Evolutionary conservation across 1,284 basidiomycete species (phyloP).

Genomic region (Rhodotorula glutinis): DNA sequence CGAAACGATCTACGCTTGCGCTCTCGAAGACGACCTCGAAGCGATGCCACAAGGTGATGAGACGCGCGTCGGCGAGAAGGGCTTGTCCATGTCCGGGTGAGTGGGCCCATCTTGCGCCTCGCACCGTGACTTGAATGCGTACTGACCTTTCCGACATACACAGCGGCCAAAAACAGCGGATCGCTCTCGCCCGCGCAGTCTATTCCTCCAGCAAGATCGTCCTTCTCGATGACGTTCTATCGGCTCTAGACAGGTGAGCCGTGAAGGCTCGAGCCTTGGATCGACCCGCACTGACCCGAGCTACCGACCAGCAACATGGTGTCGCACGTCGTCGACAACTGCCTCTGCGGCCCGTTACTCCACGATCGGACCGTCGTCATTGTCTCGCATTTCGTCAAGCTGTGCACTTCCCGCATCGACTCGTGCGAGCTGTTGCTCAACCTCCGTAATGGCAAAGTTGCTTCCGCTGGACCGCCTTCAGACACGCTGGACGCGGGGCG

Average conservation of each 20-base stretch:
- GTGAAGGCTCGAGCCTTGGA: background rate
- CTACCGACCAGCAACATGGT: constrained; percentile 66
- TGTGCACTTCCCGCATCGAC: constrained; percentile 63
- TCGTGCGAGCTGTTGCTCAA: constrained; percentile 58
- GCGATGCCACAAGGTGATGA: constrained; percentile 31
- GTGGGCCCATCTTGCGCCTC: background rate
- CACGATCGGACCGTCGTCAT: constrained; percentile 74
- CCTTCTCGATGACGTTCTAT: constrained; percentile 42
- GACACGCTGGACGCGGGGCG: constrained; percentile 54
- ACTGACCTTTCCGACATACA: constrained; percentile 53
- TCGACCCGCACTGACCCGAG: constrained; percentile 53
- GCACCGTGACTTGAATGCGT: background rate
- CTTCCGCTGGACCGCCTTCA: constrained; percentile 63
- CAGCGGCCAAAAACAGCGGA: constrained; percentile 85
- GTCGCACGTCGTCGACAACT: constrained; percentile 74
- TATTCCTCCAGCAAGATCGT: constrained; percentile 54
- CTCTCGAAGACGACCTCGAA: constrained; percentile 33
- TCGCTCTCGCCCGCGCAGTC: constrained; percentile 84
- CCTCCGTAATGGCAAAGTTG: constrained; percentile 76
- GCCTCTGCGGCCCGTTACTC: constrained; percentile 76
- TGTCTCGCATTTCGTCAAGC: constrained; percentile 82
- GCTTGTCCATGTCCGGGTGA: constrained; percentile 33
- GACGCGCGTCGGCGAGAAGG: constrained; percentile 27
- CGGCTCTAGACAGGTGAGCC: constrained; percentile 37
- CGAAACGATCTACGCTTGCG: constrained; percentile 32